Conservation (phyloP, 73 alveolate genomes). For the Blepharisma japonicum region DNA sequence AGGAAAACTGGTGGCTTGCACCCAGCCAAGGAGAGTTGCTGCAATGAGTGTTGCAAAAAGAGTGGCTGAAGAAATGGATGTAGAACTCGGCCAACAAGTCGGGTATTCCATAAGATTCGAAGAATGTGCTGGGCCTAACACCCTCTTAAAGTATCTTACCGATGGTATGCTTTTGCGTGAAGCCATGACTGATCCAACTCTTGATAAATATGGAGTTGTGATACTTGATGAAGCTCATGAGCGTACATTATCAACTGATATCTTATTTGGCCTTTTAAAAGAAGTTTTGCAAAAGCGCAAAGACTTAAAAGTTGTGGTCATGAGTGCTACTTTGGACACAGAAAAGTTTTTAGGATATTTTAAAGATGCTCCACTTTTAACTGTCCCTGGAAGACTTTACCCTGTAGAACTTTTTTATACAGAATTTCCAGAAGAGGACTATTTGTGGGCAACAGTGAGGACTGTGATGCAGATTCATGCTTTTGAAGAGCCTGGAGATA, state of each 20-base stretch:
- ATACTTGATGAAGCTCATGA: constrained; percentile 97
- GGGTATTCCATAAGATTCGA: constrained; percentile 85
- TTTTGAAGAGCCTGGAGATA: constrained; percentile 95
- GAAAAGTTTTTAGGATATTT: constrained; percentile 95
- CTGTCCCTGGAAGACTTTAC: constrained; percentile 96
- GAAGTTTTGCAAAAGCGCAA: constrained; percentile 54
- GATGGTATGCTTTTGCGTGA: constrained; percentile 99
- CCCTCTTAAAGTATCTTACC: constrained; percentile 98
- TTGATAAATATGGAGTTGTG: constrained; percentile 73
- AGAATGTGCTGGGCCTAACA: constrained; percentile 89
- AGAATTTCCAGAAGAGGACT: constrained; percentile 92
- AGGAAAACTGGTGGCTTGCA: constrained; percentile 79
- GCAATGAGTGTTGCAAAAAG: constrained; percentile 90
- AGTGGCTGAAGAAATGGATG: constrained; percentile 78
- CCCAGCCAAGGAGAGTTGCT: constrained; percentile 95
- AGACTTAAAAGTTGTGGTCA: constrained; percentile 94
- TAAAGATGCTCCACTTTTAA: constrained; percentile 93
- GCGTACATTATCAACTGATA: constrained; percentile 87
- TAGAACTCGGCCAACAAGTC: constrained; percentile 73
- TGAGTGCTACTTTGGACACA: constrained; percentile 98
- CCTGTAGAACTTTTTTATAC: constrained; percentile 97
- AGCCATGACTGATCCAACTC: constrained; percentile 81
- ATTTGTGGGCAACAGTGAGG: constrained; percentile 91
- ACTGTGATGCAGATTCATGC: constrained; percentile 92
- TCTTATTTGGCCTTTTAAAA: constrained; percentile 75